Evolutionary conservation across 768 basidiomycete genomes (phyloP).

Genomic region (Suillus ampliporus): DNA sequence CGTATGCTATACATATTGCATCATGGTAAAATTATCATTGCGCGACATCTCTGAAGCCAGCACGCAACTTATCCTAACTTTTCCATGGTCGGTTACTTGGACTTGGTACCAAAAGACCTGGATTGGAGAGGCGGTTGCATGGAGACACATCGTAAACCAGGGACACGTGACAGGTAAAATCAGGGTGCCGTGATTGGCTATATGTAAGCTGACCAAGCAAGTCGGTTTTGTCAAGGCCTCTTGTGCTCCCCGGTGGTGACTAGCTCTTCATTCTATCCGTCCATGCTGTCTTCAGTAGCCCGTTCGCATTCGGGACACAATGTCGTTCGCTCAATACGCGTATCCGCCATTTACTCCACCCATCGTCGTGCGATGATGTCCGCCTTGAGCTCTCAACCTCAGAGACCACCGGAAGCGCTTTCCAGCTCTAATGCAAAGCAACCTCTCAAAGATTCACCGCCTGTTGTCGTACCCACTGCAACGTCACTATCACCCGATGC

Average conservation of each 20-base stretch:
- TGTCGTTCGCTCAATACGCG: slow-evolving; percentile 4
- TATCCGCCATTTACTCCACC: slow-evolving; percentile 5
- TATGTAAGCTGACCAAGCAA: slow-evolving; percentile 2
- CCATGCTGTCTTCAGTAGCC: slow-evolving; percentile 1
- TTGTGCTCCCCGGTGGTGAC: background rate
- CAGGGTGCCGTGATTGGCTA: background rate
- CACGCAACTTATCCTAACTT: too few species aligned
- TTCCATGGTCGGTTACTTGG: too few species aligned
- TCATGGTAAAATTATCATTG: background rate
- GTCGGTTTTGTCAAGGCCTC: background rate
- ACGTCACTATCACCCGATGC: slow-evolving; percentile 59
- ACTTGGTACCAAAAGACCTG: too few species aligned
- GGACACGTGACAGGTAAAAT: background rate
- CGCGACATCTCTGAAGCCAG: background rate
- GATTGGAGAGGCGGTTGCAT: too few species aligned
- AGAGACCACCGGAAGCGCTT: slow-evolving; percentile 24
- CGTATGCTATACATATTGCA: too few species aligned
- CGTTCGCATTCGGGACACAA: slow-evolving; percentile 1
- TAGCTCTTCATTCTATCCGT: background rate
- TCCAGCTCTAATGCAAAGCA: slow-evolving; percentile 16
- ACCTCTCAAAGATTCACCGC: slow-evolving; percentile 51
- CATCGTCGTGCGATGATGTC: slow-evolving; percentile 73
- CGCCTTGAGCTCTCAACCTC: slow-evolving; percentile 50
- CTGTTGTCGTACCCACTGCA: slow-evolving; percentile 54
- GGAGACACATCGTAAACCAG: background rate